Evolutionary conservation across 1,284 basidiomycete species (phyloP), one percentile per base, ranked within the genome.

Genomic region (Pisolithus thermaeus): DNA sequence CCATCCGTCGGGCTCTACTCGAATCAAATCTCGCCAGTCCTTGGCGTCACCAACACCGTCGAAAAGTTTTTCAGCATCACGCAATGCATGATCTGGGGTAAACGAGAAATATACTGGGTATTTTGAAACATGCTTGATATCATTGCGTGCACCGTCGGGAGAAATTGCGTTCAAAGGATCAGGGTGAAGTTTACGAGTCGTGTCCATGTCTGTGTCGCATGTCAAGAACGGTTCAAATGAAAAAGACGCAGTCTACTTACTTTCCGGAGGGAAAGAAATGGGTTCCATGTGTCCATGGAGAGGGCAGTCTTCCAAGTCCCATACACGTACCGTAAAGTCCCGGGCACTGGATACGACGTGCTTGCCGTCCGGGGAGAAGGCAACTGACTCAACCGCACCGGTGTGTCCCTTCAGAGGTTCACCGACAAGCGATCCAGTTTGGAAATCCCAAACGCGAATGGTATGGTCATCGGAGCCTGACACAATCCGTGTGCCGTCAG

Each of bases 371-470:
- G 52, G 49, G 1, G 49, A 51, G 35, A 51, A 51, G 22, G 20
- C 37, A 12, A 53, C 20, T 5, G 32, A 22, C 28, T 23, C 23
- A 16, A 52, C 47, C 25, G 25, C 47, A 27, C 39, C 35, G 18
- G 32, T 18, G 30, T 52, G 52, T 23, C 43, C 43, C 16, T 22
- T 25, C 27, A 58, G 48, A 18, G 57, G 52, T 6, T 28, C 38
- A 2, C 35, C 30, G 23, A 46, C 20, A 9, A n/a, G 30, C 23
- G 45, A 14, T 1, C 27, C 16, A 3, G 39, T 41, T 41, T 14
- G 20, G 39, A 22, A 20, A 9, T 41, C 39, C 52, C 58, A 58
- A 20, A 50, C 28, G 11, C 58, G 54, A 54, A 59, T 37, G n/a
- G 49, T 46, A 0, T 27, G 38, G 39, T 58, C 54, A 0, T 36